phyloP scores from a whole-genome alignment of 352 stramenopile genomes.

The Plasmopara viticola region DNA sequence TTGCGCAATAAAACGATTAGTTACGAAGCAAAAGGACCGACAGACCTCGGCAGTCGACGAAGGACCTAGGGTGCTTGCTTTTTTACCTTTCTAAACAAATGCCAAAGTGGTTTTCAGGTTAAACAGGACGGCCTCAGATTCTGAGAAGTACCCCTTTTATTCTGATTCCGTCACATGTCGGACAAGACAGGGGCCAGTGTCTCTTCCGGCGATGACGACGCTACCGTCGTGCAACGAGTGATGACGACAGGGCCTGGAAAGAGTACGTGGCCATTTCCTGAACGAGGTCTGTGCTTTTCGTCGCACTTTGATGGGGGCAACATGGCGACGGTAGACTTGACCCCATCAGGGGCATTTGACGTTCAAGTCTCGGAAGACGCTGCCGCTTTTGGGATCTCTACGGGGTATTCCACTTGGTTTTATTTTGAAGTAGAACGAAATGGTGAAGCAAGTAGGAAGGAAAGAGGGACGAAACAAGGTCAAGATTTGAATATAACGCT shows the following conservation, averaged over 20 bases:
- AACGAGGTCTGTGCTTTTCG: constrained; percentile 47
- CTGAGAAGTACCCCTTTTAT: neutral
- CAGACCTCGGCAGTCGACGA: too few relatives aligned
- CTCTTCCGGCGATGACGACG: constrained; percentile 5
- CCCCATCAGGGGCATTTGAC: constrained; percentile 23
- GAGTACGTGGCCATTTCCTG: neutral
- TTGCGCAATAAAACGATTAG: neutral
- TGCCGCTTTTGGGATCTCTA: constrained; percentile 5
- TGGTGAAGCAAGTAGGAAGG: too few relatives aligned
- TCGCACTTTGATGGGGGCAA: constrained; percentile 73
- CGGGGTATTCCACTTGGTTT: too few relatives aligned
- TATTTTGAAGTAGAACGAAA: too few relatives aligned
- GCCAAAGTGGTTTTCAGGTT: too few relatives aligned
- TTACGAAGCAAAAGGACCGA: neutral
- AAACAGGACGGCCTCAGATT: too few relatives aligned
- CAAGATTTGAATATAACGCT: too few relatives aligned
- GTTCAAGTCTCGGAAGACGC: constrained; percentile 40
- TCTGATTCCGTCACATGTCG: neutral
- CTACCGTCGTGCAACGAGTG: constrained; percentile 10
- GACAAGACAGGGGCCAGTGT: constrained; percentile 1
- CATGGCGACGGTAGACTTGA: constrained; percentile 31
- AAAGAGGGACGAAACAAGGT: too few relatives aligned
- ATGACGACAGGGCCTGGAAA: constrained; percentile 1
- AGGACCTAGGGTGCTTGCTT: too few relatives aligned
- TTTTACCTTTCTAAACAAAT: too few relatives aligned